Conservation (phyloP, 495 filamentous ascomycete species). For the Hyphodiscus hymeniophilus region DNA sequence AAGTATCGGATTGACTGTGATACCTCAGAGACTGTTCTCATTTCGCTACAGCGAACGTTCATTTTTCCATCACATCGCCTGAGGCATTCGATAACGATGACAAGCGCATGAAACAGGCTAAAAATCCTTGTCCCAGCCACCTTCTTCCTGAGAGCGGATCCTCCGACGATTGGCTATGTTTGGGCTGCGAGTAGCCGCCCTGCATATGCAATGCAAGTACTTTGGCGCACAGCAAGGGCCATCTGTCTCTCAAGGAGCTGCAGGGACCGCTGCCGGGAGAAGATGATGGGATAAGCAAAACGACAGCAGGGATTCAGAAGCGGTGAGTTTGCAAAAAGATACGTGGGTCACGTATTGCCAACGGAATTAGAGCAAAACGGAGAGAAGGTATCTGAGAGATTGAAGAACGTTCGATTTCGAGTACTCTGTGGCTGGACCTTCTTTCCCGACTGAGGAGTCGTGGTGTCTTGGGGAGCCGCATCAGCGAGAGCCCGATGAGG, state of each 20-base stretch:
- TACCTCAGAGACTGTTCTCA: not conserved
- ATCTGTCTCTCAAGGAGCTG: constrained; percentile 19
- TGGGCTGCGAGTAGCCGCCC: constrained; percentile 20
- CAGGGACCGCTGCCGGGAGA: constrained; percentile 25
- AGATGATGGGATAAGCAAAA: constrained; percentile 8
- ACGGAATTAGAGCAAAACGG: constrained; percentile 16
- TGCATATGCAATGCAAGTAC: constrained; percentile 24
- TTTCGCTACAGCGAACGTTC: not conserved
- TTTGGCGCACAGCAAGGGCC: constrained; percentile 17
- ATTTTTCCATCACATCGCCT: not conserved
- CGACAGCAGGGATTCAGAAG: constrained; percentile 5
- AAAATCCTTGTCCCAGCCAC: constrained; percentile 13
- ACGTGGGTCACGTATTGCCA: constrained; percentile 25
- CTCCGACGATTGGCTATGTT: constrained; percentile 19
- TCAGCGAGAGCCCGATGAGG: not conserved
- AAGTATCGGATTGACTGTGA: too few species aligned
- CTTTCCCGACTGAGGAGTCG: constrained; percentile 2
- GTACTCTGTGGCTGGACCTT: not conserved
- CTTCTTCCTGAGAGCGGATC: constrained; percentile 5
- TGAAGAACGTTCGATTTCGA: not conserved
- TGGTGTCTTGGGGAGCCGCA: constrained; percentile 21
- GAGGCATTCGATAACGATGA: not conserved
- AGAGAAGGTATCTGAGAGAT: not conserved
- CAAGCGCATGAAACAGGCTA: constrained; percentile 22
- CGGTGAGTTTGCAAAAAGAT: constrained; percentile 21